A percentile compares a stretch with the other conserved stretches of the same genome.
Conservation (phyloP, 2,329 filamentous ascomycete genomes). For the Botryotinia globosa region DNA sequence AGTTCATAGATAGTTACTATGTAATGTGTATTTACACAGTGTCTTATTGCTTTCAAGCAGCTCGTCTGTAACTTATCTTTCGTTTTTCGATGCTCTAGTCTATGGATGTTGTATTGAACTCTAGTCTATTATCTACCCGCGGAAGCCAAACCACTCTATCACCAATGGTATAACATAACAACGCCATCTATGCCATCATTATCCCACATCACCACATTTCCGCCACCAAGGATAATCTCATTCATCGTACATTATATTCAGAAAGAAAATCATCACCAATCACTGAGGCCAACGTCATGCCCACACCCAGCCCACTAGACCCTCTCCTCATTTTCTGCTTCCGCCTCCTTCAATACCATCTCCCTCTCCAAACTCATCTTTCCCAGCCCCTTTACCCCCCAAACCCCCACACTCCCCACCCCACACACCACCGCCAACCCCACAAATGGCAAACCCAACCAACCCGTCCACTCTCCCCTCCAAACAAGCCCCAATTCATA, state of each 20-base stretch:
- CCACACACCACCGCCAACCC: conserved; percentile 1
- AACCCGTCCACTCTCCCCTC: conserved; percentile 30
- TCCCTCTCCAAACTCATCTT: neutral
- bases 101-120: neutral
- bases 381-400: conserved; percentile 3
- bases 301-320: neutral
- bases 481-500: conserved; percentile 32
- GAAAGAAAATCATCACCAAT: neutral
- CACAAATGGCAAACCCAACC: conserved; percentile 33
- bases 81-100: neutral
- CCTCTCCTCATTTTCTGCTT: neutral
- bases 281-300: neutral
- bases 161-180: neutral
- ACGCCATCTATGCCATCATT: neutral
- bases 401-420: conserved; percentile 2
- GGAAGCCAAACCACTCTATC: neutral
- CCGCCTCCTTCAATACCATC: neutral
- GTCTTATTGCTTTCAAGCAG: too few species aligned
- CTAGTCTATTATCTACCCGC: neutral
- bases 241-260: neutral
- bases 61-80: too few species aligned
- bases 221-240: too few species aligned
- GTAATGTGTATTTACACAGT: accelerated
- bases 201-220: neutral
- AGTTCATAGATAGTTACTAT: neutral